A percentile compares a stretch with the other conserved stretches of the same genome.
Conservation (phyloP, 192 early-diverging fungal genomes). For the Gryganskiella cystojenkinii region DNA sequence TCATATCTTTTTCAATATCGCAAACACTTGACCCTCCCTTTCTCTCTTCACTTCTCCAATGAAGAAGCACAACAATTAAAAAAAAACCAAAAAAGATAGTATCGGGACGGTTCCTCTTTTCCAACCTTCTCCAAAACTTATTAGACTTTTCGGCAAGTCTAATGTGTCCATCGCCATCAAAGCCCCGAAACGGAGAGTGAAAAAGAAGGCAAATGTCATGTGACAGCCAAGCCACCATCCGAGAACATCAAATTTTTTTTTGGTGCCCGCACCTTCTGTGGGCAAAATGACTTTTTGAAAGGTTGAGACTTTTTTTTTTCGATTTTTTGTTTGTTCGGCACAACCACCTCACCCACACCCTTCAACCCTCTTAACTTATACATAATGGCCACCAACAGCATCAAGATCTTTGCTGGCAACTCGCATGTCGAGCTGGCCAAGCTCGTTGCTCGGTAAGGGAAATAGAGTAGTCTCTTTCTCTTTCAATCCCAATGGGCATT, state of each 20-base stretch:
- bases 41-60: not conserved
- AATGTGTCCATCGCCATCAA: too few species aligned
- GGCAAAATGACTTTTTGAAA: not conserved
- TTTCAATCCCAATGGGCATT: not conserved
- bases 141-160: too few species aligned
- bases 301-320: constrained; percentile 11
- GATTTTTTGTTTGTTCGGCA: constrained; percentile 23
- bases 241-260: too few species aligned
- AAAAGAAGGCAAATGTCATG: too few species aligned
- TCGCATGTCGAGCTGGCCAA: constrained; percentile 93
- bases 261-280: too few species aligned
- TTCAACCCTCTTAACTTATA: constrained; percentile 18
- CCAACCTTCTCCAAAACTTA: too few species aligned
- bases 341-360: constrained; percentile 16
- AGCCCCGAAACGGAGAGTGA: too few species aligned
- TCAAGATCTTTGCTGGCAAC: constrained; percentile 97
- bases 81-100: not conserved
- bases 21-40: too few species aligned
- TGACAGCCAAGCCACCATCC: constrained; percentile 18
- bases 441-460: constrained; percentile 88
- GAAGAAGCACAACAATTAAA: not conserved
- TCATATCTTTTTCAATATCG: not conserved
- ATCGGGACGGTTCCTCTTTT: too few species aligned
- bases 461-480: not conserved
- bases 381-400: constrained; percentile 88